Conservation (phyloP, 345 rosid species). For the Aquilaria sinensis region DNA sequence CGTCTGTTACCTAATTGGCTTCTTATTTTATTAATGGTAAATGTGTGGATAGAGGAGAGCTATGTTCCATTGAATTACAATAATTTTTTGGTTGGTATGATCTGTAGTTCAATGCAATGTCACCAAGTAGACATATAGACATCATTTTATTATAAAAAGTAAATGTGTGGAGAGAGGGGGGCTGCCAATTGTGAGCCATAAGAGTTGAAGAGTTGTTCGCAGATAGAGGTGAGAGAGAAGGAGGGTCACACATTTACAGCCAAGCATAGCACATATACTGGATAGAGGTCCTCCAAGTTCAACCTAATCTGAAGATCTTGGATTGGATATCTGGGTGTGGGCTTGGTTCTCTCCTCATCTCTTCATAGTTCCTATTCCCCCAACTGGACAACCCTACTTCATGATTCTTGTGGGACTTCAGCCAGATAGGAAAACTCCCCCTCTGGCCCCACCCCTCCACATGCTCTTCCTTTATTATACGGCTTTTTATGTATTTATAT, state of each 20-base stretch:
- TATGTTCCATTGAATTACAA: too few relatives aligned
- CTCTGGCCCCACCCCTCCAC: slow-evolving; percentile 44
- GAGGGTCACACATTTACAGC: slow-evolving; percentile 22
- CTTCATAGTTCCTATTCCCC: neutral
- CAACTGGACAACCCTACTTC: slow-evolving; percentile 27
- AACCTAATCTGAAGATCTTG: slow-evolving; percentile 19
- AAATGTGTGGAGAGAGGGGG: too few relatives aligned
- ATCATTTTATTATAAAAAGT: too few relatives aligned
- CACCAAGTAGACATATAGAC: too few relatives aligned
- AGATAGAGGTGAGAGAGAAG: slow-evolving; percentile 6
- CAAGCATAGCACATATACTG: slow-evolving; percentile 17
- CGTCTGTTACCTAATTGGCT: too few relatives aligned
- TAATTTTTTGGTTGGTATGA: too few relatives aligned
- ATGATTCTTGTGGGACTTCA: slow-evolving; percentile 35
- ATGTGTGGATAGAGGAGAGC: too few relatives aligned
- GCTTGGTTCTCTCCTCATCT: slow-evolving; percentile 23
- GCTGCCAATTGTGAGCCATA: slow-evolving; percentile 18
- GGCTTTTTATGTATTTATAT: slow-evolving; percentile 27
- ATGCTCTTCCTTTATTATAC: slow-evolving; percentile 23
- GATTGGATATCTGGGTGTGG: slow-evolving; percentile 35
- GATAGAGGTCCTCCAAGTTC: neutral
- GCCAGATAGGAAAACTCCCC: slow-evolving; percentile 49
- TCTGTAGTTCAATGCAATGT: too few relatives aligned
- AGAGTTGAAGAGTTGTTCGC: neutral
- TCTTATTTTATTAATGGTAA: too few relatives aligned